Base-by-base conservation (phyloP, 352 stramenopile genomes). In the Pythium periplocum region DNA sequence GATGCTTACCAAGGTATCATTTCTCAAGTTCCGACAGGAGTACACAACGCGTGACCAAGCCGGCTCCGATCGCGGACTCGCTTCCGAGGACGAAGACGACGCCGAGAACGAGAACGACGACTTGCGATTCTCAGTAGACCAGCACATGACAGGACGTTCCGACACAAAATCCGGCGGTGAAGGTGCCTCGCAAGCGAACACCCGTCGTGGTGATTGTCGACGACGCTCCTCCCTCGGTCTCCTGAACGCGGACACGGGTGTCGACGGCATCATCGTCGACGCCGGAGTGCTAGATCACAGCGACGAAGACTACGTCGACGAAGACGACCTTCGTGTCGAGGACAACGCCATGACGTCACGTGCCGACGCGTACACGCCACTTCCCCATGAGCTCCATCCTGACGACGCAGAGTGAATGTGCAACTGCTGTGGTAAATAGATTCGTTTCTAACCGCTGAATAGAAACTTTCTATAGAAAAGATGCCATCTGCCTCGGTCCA, bases 21-120 rank as follows among this genome's bases (percentile, higher is more conserved):
- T 82, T 35, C 32, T 84, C 49, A 75, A 69, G 53, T 85, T 87
- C 41, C 72, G 68, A 6, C 62, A 49, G 30, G 72, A 85, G 7
- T 87, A 77, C 53, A 79, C 62, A 4, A 46, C 48, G 2, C 74
- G 63, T 32, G 73, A 73, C 37, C 50, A 61, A 17, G 52, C 36
- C 0, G 31, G 54, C 6, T 76, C 69, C 5, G 68, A 81, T 26
- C 55, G 62, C 40, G 66, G 55, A 8, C 44, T 55, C n/a, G 64
- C 67, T 38, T 77, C 69, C 6, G 68, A 70, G 7, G 53, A 75
- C 10, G 62, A 75, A n/a, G 59, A 71, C 2, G 64, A 70, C 30
- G 56, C 61, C 4, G 64, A 50, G 4, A 48, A 63, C 0, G 34
- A 66, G n/a, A 48, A 53, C 1, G 40, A 6, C 11, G 43, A 26